Evolutionary conservation across 163 green algal species (phyloP).

Genomic region (Scenedesmus sp.): DNA sequence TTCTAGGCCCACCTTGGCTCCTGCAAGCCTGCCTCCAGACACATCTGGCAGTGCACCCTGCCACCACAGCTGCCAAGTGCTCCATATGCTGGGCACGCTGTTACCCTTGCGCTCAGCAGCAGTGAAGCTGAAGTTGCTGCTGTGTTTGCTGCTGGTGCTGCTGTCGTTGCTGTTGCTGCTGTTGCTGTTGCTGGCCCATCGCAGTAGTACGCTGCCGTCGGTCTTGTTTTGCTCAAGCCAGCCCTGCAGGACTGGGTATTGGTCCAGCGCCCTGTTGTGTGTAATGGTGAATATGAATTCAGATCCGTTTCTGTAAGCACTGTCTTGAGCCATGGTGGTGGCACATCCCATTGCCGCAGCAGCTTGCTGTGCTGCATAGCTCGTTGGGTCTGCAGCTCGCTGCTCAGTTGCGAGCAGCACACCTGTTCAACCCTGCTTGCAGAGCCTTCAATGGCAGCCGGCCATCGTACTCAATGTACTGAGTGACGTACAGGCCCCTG

Average conservation of each 20-base stretch:
- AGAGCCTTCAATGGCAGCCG: background rate
- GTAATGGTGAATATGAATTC: background rate
- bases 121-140: background rate
- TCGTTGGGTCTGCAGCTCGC: background rate
- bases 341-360: background rate
- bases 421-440: background rate
- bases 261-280: background rate
- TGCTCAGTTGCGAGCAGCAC: background rate
- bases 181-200: constrained; percentile 20
- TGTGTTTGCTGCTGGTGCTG: background rate
- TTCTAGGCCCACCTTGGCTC: constrained; percentile 10
- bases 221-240: constrained; percentile 6
- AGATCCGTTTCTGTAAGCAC: background rate
- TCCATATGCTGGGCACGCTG: constrained; percentile 15
- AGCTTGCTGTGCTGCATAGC: background rate
- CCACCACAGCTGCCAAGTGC: constrained; percentile 26
- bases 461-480: constrained; percentile 25
- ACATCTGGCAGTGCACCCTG: constrained; percentile 1
- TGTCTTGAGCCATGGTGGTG: background rate
- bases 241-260: background rate
- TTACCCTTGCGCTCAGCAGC: background rate
- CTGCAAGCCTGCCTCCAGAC: constrained; percentile 8
- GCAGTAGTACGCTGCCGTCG: background rate
- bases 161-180: background rate
- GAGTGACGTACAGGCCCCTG: constrained; percentile 2